Percentiles rank a stretch among this genome's conserved stretches.
phyloP scores from a whole-genome alignment of 345 rosid genomes.

The Boechera retrofracta region DNA sequence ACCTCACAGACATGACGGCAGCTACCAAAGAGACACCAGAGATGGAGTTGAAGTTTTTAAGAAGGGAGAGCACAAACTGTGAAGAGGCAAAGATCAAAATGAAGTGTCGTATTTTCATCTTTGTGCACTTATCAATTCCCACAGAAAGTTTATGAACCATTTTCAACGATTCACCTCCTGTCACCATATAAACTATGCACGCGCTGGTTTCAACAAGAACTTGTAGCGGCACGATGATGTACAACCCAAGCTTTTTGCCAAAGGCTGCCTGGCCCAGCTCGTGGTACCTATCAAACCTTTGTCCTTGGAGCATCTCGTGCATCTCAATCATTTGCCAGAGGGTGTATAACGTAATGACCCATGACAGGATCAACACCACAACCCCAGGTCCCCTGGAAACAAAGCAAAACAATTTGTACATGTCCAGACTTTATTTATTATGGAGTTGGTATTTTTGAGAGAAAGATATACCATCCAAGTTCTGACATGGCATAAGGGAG shows the following conservation, averaged over 20 bases:
- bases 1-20: slow-evolving; percentile 79
- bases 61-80: slow-evolving; percentile 74
- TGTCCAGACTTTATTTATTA: background rate
- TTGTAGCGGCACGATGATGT: slow-evolving; percentile 77
- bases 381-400: slow-evolving; percentile 79
- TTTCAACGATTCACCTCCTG: slow-evolving; percentile 69
- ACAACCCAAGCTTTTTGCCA: slow-evolving; percentile 75
- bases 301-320: slow-evolving; percentile 87
- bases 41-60: slow-evolving; percentile 84
- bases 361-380: slow-evolving; percentile 63
- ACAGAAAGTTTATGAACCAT: slow-evolving; percentile 62
- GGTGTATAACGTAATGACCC: slow-evolving; percentile 74
- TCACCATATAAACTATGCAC: slow-evolving; percentile 76
- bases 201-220: slow-evolving; percentile 61
- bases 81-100: slow-evolving; percentile 78
- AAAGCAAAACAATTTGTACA: background rate
- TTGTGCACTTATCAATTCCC: slow-evolving; percentile 36
- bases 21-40: slow-evolving; percentile 78
- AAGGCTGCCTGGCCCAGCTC: slow-evolving; percentile 83
- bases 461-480: slow-evolving; percentile 55
- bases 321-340: slow-evolving; percentile 92
- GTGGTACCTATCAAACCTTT: slow-evolving; percentile 76
- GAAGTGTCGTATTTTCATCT: slow-evolving; percentile 55
- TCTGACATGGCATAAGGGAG: slow-evolving; percentile 70
- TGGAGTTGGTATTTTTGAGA: no score